phyloP scores from a whole-genome alignment of 352 stramenopile genomes.

The Phytophthora gonapodyides region DNA sequence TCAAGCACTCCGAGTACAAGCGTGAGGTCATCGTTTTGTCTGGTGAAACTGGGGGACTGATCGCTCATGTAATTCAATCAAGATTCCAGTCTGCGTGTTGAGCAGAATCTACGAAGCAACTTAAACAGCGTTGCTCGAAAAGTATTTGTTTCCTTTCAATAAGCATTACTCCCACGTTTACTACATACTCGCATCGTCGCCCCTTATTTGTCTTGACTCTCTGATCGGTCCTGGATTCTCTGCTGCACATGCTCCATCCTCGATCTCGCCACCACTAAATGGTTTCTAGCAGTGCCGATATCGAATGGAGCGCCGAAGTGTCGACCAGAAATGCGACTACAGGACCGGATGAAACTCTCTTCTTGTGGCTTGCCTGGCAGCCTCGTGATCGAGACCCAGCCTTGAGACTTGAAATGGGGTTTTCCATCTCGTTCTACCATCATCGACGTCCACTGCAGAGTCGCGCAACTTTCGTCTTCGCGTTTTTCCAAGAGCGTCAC shows the following conservation, averaged over 20 bases:
- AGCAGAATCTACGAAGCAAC: too few relatives aligned
- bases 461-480: slow-evolving; percentile 2
- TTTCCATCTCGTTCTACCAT: slow-evolving; percentile 13
- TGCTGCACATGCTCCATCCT: slow-evolving; percentile 19
- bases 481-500: slow-evolving; percentile 27
- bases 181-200: too few relatives aligned
- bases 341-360: slow-evolving; percentile 16
- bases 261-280: slow-evolving; percentile 16
- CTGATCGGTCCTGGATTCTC: slow-evolving; percentile 13
- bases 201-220: not conserved
- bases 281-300: slow-evolving; percentile 11
- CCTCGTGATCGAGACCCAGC: slow-evolving; percentile 14
- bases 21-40: too few relatives aligned
- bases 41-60: too few relatives aligned
- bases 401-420: slow-evolving; percentile 16
- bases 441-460: slow-evolving; percentile 30
- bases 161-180: too few relatives aligned
- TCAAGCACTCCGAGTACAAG: too few relatives aligned
- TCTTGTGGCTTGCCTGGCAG: slow-evolving; percentile 1
- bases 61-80: too few relatives aligned
- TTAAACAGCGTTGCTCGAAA: too few relatives aligned
- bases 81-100: too few relatives aligned
- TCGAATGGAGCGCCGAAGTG: slow-evolving; percentile 18
- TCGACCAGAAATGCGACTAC: slow-evolving; percentile 16
- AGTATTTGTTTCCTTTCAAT: too few relatives aligned